Evolutionary conservation across 2,329 filamentous ascomycete species (phyloP), one percentile per base, ranked within the genome.

Genomic region (Scedosporium boydii): DNA sequence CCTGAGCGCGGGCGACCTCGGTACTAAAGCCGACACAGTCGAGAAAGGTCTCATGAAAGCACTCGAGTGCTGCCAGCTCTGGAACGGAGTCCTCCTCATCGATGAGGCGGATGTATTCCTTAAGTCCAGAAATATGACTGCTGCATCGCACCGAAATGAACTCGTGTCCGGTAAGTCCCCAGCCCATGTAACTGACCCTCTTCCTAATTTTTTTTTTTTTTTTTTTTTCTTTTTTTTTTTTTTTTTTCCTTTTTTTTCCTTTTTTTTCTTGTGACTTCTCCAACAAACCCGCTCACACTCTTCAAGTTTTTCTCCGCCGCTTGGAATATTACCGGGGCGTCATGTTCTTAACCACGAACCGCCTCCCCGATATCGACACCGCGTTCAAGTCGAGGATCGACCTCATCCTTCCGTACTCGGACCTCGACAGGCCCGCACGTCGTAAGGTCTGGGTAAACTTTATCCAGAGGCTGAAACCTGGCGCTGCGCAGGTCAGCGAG

Each of bases 61-160:
- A 3, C 63, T 66, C 12, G 57, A 62, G 4, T 61, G 61, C 4
- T 66, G 65, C 0, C 63, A 66, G 4, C 26, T 34, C 1, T 68
- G 66, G 67, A 62, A 60, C 12, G 67, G 66, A 41, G 56, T 68
- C 1, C 51, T 68, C 10, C 58, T 68, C 0, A 55, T 68, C 6
- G 66, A 67, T 26, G 66, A 67, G 42, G 66, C 67, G 1, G 67
- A 68, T 21, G 62, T 67, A 0, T 68, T 67, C 18, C 10, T 55
- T 55, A 6, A 55, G 21, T 14, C 18, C 51, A 18, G 51, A 23
- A 3, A 23, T 23, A 23, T 23, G 12, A 3, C 18, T 14, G 21
- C 18, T 14, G 21, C 6, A 7, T 27, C 23, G 51, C 10, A 21
- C 21, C 51, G 51, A 55, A 55, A 55, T 16, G 51, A 48, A 9